Evolutionary conservation across 2,329 filamentous ascomycete genomes (phyloP).

Genomic region (Diplodia sapinea): DNA sequence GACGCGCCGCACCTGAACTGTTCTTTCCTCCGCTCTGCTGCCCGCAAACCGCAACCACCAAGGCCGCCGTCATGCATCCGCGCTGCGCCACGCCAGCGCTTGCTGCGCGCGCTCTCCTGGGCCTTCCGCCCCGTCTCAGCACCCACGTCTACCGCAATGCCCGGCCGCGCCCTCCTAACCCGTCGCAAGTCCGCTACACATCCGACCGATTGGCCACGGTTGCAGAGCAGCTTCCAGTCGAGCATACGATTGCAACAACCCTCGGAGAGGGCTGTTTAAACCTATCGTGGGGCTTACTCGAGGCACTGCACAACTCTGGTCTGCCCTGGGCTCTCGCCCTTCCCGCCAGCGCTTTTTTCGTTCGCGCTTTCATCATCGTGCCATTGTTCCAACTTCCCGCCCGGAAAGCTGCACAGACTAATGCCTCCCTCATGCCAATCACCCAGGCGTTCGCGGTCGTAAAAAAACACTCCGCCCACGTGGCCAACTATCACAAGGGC

Average conservation of each 20-base stretch:
- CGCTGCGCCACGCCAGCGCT: constrained; percentile 35
- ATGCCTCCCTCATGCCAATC: constrained; percentile 50
- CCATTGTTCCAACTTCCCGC: constrained; percentile 54
- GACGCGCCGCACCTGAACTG: no score
- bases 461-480: constrained; percentile 1
- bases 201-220: background rate
- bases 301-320: constrained; percentile 57
- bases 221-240: constrained; percentile 39
- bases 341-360: constrained; percentile 59
- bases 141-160: constrained; percentile 47
- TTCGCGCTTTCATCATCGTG: constrained; percentile 56
- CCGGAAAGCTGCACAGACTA: constrained; percentile 49
- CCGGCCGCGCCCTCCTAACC: constrained; percentile 35
- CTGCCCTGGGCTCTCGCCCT: constrained; percentile 63
- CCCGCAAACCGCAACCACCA: background rate
- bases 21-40: background rate
- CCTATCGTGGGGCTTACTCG: constrained; percentile 38
- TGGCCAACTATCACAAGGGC: background rate
- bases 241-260: constrained; percentile 21
- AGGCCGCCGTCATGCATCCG: constrained; percentile 36
- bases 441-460: background rate
- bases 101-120: constrained; percentile 39
- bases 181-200: constrained; percentile 45
- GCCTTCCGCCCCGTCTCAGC: constrained; percentile 24
- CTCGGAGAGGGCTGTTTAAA: background rate